Conservation (phyloP, 2,329 filamentous ascomycete species). For the Ophiocordyceps camponoti-rufipedis region DNA sequence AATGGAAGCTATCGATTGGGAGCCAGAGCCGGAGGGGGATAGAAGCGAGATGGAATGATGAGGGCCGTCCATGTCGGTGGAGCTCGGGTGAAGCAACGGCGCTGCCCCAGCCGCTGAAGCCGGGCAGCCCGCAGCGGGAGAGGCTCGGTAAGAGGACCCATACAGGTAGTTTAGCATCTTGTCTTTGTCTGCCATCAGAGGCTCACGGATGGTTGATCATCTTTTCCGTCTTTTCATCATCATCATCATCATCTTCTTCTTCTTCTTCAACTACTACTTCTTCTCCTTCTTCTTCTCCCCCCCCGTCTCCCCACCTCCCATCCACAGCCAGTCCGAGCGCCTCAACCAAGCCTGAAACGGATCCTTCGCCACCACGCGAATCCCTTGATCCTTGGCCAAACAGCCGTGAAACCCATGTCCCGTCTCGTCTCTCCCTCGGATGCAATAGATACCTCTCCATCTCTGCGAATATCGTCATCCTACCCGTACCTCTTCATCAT, state of each 20-base stretch:
- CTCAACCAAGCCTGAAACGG: not conserved
- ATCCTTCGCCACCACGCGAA: no score
- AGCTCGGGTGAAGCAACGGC: no score
- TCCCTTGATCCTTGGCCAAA: not conserved
- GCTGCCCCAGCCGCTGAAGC: no score
- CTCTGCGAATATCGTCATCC: not conserved
- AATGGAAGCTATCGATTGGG: no score
- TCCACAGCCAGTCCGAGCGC: no score
- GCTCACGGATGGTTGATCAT: not conserved
- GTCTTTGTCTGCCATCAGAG: no score
- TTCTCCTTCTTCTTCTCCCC: not conserved
- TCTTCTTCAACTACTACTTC: not conserved
- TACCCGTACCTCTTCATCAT: not conserved
- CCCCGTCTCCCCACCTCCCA: not conserved
- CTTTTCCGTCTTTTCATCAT: not conserved
- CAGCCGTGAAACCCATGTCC: not conserved
- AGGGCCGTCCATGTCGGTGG: no score
- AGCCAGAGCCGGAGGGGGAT: no score
- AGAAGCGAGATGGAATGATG: no score
- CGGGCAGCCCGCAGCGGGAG: no score
- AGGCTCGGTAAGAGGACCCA: no score
- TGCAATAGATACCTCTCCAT: not conserved
- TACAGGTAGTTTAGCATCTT: no score
- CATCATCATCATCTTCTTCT: not conserved
- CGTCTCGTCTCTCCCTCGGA: not conserved